These are phyloP conservation scores for Diaporthe sp. DNA, from an alignment of 2,329 filamentous ascomycete species.

Conservation along the genomic window DNA sequence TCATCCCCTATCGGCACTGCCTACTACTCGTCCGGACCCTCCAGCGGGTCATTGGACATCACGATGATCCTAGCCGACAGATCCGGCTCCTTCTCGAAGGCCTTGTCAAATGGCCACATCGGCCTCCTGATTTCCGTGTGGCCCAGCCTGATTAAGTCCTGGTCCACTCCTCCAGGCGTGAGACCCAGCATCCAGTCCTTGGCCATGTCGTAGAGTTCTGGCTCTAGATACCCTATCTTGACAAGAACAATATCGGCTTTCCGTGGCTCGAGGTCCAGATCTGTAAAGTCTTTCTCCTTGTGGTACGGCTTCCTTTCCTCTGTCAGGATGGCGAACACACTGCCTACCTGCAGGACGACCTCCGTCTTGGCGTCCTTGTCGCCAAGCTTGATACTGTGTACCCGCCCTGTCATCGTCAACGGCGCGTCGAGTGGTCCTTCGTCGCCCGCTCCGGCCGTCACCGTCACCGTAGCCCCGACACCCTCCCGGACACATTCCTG, in stretches of 20 bases:
- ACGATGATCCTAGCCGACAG: constrained; percentile 45
- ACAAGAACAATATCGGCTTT: constrained; percentile 65
- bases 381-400: constrained; percentile 64
- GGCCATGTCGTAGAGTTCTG: constrained; percentile 67
- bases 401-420: constrained; percentile 63
- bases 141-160: constrained; percentile 62
- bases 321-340: constrained; percentile 65
- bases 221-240: constrained; percentile 69
- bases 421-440: constrained; percentile 63
- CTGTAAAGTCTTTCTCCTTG: constrained; percentile 64
- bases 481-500: constrained; percentile 58
- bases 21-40: constrained; percentile 39
- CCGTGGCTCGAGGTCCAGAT: constrained; percentile 60
- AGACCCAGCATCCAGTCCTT: constrained; percentile 67
- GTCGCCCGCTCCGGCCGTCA: constrained; percentile 64
- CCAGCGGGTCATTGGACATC: constrained; percentile 40
- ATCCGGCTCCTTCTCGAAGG: constrained; percentile 41
- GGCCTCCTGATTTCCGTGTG: constrained; percentile 62
- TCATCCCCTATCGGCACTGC: no score
- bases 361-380: constrained; percentile 62
- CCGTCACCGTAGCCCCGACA: constrained; percentile 61
- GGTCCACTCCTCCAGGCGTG: constrained; percentile 67
- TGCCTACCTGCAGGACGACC: constrained; percentile 63
- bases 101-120: constrained; percentile 53
- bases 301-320: constrained; percentile 68